Conservation (phyloP, 371 early-diverging fungal species). For the Choanephora cucurbitarum region DNA sequence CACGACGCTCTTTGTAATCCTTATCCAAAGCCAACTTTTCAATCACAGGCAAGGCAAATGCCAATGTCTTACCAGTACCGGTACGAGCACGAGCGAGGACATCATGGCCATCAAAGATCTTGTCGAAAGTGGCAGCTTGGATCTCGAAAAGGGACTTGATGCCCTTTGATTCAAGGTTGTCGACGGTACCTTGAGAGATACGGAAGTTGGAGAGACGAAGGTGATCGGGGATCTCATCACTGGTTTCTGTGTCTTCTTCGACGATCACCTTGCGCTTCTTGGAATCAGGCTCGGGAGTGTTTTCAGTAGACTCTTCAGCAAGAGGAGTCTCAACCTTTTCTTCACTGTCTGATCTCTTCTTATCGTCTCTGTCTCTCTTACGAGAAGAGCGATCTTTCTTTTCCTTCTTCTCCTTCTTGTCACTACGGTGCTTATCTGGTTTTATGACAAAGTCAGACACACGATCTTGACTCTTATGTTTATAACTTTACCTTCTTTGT, state of each 20-base stretch:
- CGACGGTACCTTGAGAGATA: conserved; percentile 63
- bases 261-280: conserved; percentile 34
- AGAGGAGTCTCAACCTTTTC: conserved; percentile 18
- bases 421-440: conserved; percentile 5
- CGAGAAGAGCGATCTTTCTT: conserved; percentile 36
- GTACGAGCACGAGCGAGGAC: conserved; percentile 96
- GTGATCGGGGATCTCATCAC: conserved; percentile 65
- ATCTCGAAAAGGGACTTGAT: conserved; percentile 89
- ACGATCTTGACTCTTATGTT: background rate
- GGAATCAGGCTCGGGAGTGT: conserved; percentile 20
- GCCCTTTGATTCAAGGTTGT: conserved; percentile 67
- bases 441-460: background rate
- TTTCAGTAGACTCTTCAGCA: conserved; percentile 3
- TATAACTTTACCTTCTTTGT: conserved; percentile 14
- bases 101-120: conserved; percentile 86
- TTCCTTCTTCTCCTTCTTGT: conserved; percentile 35
- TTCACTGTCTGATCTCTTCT: conserved; percentile 16
- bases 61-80: conserved; percentile 95
- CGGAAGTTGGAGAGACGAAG: conserved; percentile 66
- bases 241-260: conserved; percentile 23
- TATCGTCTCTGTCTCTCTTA: conserved; percentile 24
- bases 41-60: conserved; percentile 88
- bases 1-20: conserved; percentile 47
- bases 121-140: conserved; percentile 85
- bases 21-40: conserved; percentile 70